These are phyloP conservation scores for Melampsora americana DNA, from an alignment of 1,284 basidiomycete species.

Conservation along the genomic window DNA sequence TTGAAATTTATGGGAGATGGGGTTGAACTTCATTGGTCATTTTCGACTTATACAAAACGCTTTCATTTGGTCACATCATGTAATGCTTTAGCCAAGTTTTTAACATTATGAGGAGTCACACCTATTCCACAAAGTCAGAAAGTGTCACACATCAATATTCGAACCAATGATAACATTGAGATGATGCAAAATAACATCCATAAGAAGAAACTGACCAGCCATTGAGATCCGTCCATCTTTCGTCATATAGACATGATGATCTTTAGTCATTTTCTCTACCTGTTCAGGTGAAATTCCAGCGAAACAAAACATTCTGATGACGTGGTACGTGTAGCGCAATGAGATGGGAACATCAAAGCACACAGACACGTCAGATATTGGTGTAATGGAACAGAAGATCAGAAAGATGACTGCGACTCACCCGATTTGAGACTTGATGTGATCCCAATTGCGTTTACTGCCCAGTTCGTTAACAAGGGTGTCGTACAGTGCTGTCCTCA, in stretches of 20 bases:
- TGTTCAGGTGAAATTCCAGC: conserved; percentile 52
- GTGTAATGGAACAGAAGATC: conserved; percentile 73
- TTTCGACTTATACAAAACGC: too few relatives aligned
- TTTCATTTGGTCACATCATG: conserved; percentile 42
- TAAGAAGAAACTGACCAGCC: conserved; percentile 49
- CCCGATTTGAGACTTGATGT: conserved; percentile 55
- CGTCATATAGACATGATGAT: conserved; percentile 55
- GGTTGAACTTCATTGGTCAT: too few relatives aligned
- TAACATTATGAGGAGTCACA: conserved; percentile 42
- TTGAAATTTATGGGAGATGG: too few relatives aligned
- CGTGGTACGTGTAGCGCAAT: not conserved
- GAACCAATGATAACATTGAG: not conserved
- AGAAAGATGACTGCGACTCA: conserved; percentile 49
- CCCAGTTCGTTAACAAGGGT: conserved; percentile 53
- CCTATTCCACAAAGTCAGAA: conserved; percentile 18
- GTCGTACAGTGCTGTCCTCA: conserved; percentile 53
- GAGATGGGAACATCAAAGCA: not conserved
- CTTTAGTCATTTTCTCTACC: conserved; percentile 53
- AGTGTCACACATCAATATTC: not conserved
- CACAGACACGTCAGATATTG: not conserved
- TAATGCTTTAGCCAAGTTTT: conserved; percentile 41
- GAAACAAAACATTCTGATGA: conserved; percentile 37
- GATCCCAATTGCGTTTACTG: conserved; percentile 55
- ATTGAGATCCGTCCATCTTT: conserved; percentile 54
- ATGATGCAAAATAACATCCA: too few relatives aligned